phyloP scores from a whole-genome alignment of 352 stramenopile species.

The Globisporangium middletonii region DNA sequence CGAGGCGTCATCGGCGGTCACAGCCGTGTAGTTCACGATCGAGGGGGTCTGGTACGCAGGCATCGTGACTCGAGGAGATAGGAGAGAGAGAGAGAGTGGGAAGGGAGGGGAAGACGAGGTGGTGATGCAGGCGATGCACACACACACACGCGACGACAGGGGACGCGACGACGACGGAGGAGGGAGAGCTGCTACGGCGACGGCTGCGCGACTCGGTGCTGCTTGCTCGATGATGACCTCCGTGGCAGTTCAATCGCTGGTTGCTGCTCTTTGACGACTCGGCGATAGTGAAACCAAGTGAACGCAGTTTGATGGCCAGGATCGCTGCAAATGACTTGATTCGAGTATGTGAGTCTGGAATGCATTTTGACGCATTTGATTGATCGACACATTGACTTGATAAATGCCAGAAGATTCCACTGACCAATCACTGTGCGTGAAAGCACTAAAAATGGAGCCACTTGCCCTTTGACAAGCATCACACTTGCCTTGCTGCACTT shows the following conservation, averaged over 20 bases:
- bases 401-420: no score
- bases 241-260: constrained; percentile 5
- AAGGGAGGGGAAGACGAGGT: not conserved
- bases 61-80: constrained; percentile 23
- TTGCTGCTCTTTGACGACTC: not conserved
- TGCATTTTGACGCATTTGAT: no score
- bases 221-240: not conserved
- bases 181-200: not conserved
- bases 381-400: no score
- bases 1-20: constrained; percentile 30
- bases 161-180: not conserved
- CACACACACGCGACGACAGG: no score
- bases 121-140: not conserved
- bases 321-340: no score
- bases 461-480: no score
- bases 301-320: no score
- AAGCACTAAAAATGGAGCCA: no score
- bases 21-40: constrained; percentile 53
- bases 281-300: no score
- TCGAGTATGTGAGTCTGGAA: no score
- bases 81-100: not conserved
- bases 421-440: no score
- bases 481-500: no score
- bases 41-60: constrained; percentile 58
- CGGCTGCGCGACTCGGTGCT: not conserved